phyloP scores from a whole-genome alignment of 331 rosid species.

The Dryas integrifolia region DNA sequence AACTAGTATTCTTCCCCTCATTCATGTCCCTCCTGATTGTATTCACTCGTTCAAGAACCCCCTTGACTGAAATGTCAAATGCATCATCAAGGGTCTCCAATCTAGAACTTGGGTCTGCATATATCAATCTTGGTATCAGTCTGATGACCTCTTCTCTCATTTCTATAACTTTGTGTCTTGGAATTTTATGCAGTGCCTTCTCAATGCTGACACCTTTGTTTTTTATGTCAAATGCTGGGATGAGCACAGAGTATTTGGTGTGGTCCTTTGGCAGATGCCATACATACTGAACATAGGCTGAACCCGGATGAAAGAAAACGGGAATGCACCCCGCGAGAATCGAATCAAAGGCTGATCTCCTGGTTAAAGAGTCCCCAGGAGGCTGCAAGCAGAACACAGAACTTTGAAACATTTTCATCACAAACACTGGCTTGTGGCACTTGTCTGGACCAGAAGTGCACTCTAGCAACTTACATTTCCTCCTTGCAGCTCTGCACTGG shows the following conservation, averaged over 20 bases:
- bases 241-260: conserved; percentile 38
- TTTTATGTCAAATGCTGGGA: conserved; percentile 24
- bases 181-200: conserved; percentile 24
- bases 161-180: conserved; percentile 18
- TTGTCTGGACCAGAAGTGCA: conserved; percentile 31
- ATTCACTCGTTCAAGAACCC: conserved; percentile 43
- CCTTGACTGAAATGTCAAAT: conserved; percentile 40
- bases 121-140: conserved; percentile 36
- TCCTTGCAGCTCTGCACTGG: conserved; percentile 38
- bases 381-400: conserved; percentile 57
- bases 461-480: conserved; percentile 38
- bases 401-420: conserved; percentile 45
- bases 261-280: conserved; percentile 44
- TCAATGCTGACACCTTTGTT: conserved; percentile 31
- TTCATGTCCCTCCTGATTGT: conserved; percentile 27
- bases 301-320: conserved; percentile 49
- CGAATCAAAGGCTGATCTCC: conserved; percentile 52
- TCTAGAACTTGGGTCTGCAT: conserved; percentile 35
- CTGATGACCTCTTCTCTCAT: conserved; percentile 44
- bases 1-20: conserved; percentile 32
- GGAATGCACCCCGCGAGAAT: conserved; percentile 50
- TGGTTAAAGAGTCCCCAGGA: conserved; percentile 46
- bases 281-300: conserved; percentile 43
- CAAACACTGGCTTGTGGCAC: conserved; percentile 34
- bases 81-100: conserved; percentile 42